Base-by-base conservation (phyloP, 2,329 filamentous ascomycete species). In the Sclerotinia nivalis region DNA sequence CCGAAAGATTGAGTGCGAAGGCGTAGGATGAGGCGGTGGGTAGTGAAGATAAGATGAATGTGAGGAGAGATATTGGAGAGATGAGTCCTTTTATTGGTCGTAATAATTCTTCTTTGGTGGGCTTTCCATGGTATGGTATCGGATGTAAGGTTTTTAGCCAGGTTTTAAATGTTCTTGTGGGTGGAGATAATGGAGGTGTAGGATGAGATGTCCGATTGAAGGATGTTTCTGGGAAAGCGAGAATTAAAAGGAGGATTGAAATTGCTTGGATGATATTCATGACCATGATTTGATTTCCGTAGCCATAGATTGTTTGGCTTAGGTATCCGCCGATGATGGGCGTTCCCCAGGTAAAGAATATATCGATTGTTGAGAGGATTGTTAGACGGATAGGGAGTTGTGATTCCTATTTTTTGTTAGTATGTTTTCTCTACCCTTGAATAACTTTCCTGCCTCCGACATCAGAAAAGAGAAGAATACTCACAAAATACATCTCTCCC, bases 401-500 rank as follows among this genome's bases (percentile, higher is more conserved):
- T 66, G 64, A 45, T 66, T 56, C 52, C 54, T 43, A 34, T n/a
- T 58, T 2, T 13, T 31, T 34, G 37, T 66, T 47, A 58, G 47
- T 45, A 58, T 22, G 9, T 31, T 20, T 47, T 62, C 28, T 18
- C 13, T 10, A 25, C 3, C 2, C 34, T 8, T 13, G 10, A n/a
- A 49, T 10, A 15, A 6, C 8, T 15, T 50, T 31, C 20, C 28
- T n/a, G 20, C 8, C 49, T 15, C 40, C 43, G 7, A n/a, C 12
- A 25, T 3, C 43, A 37, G 2, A n/a, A 18, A 31, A 20, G 31
- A n/a, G 28, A 7, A 25, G 10, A 47, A 7, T 18, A 77, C 84
- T 77, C 76, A 87, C 86, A 74, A 86, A 88, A 75, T 83, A 88
- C 1, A 84, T 84, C 73, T 89, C 87, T 60, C 86, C 82, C 62